Evolutionary conservation across 257 asterid genomes (phyloP).

Genomic region (Vinca minor): DNA sequence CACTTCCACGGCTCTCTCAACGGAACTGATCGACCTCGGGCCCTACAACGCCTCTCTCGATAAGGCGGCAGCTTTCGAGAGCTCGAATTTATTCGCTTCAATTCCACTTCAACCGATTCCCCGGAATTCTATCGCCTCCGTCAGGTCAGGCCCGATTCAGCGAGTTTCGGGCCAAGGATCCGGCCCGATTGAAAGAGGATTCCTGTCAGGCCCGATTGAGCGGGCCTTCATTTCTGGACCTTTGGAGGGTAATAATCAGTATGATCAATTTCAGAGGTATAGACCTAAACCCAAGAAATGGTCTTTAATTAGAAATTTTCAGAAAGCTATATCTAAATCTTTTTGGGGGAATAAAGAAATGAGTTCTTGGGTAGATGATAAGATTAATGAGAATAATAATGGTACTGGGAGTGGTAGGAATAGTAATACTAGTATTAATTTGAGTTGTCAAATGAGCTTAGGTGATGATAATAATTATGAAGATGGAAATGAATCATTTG

Average conservation of each 20-base stretch:
- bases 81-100: constrained; percentile 77
- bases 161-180: constrained; percentile 40
- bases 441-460: constrained; percentile 64
- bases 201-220: constrained; percentile 93
- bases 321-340: constrained; percentile 44
- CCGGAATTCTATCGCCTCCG: constrained; percentile 24
- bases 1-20: constrained; percentile 65
- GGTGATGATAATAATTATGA: constrained; percentile 65
- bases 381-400: constrained; percentile 20
- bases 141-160: constrained; percentile 62
- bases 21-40: constrained; percentile 38
- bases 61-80: constrained; percentile 85
- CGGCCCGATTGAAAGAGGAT: constrained; percentile 71
- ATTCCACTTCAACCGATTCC: constrained; percentile 86
- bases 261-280: constrained; percentile 67
- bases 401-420: constrained; percentile 35
- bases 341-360: constrained; percentile 46
- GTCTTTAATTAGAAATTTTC: constrained; percentile 42
- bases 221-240: constrained; percentile 86
- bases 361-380: constrained; percentile 22
- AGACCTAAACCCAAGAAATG: constrained; percentile 57
- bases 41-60: constrained; percentile 42
- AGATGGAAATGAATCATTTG: constrained; percentile 47
- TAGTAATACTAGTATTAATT: constrained; percentile 36
- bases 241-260: constrained; percentile 66